Evolutionary conservation across 768 basidiomycete species (phyloP).

Genomic region (Macrolepiota fuliginosa): DNA sequence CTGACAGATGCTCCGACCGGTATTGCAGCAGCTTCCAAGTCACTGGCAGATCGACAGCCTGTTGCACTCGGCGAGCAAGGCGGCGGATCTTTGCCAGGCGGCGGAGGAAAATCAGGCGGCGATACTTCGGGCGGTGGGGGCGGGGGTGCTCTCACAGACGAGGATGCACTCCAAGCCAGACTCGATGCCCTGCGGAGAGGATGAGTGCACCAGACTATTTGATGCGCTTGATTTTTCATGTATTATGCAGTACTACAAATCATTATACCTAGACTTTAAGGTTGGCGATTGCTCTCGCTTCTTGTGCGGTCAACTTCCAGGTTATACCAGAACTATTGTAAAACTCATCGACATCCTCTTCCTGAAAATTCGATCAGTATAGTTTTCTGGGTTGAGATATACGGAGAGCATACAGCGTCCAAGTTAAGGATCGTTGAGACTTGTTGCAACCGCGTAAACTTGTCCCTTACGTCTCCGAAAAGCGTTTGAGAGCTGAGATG

Average conservation of each 20-base stretch:
- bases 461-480: conserved; percentile 89
- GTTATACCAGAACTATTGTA: conserved; percentile 91
- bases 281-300: conserved; percentile 67
- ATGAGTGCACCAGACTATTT: conserved; percentile 23
- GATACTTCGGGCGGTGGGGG: conserved; percentile 37
- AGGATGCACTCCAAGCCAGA: conserved; percentile 92
- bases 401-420: conserved; percentile 54
- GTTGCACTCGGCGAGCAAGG: conserved; percentile 86
- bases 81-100: conserved; percentile 29
- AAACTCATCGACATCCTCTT: conserved; percentile 93
- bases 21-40: conserved; percentile 56
- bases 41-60: conserved; percentile 66
- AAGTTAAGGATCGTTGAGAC: conserved; percentile 90
- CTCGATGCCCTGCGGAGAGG: conserved; percentile 85
- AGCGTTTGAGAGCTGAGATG: conserved; percentile 86
- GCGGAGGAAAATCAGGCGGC: conserved; percentile 32
- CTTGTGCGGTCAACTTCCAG: conserved; percentile 78
- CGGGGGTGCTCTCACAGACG: conserved; percentile 59
- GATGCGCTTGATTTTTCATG: background rate
- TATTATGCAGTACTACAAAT: conserved; percentile 7
- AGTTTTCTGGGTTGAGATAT: background rate
- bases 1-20: conserved; percentile 82
- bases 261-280: conserved; percentile 42
- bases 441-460: conserved; percentile 89
- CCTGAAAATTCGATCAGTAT: conserved; percentile 41